Evolutionary conservation across 2,329 filamentous ascomycete species (phyloP), one percentile per base, ranked within the genome.

Genomic region (Samsoniella hepiali): DNA sequence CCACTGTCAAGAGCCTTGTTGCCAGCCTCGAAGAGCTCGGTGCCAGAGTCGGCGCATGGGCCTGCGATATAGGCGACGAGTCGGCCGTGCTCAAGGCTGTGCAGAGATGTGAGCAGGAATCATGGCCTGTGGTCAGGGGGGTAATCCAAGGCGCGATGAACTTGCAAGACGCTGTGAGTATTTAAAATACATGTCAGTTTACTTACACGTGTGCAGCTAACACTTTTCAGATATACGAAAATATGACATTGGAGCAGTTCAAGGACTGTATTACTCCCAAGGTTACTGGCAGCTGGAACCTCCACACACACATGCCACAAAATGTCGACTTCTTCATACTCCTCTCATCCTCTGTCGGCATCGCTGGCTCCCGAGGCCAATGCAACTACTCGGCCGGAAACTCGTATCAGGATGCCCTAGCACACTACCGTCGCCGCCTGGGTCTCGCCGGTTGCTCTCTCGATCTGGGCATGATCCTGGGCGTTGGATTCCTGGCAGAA

Each of bases 391-490:
- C 44, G 4, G 44, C 44, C 44, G 44, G 44, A 5, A 44, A 15
- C n/a, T 15, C 42, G 11, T n/a, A 22, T 22, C 22, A 22, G 22
- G 22, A 22, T 22, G 22, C 22, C 22, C 22, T 22, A 22, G 22
- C 22, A 22, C 22, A 22, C 22, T 22, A 22, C 22, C 49, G 49
- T n/a, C 49, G 49, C 49, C 8, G 29, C 17, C 4, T 22, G 11
- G 49, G 49, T n/a, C 31, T 51, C 8, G 9, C 51, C 8, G 51
- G 32, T 13, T 54, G 32, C 15, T 81, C 78, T 8, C 74, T 77
- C 40, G 77, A 73, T 56, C 78, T 77, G 31, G 51, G 51, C 7
- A 27, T 36, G 1, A 54, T 54, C 32, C n/a, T 36, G 3, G 51
- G 51, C 8, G 51, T 54, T 38, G 51, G 51, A n/a, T 54, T 36